Conservation (phyloP, 495 filamentous ascomycete species). For the Lepraria neglecta region DNA sequence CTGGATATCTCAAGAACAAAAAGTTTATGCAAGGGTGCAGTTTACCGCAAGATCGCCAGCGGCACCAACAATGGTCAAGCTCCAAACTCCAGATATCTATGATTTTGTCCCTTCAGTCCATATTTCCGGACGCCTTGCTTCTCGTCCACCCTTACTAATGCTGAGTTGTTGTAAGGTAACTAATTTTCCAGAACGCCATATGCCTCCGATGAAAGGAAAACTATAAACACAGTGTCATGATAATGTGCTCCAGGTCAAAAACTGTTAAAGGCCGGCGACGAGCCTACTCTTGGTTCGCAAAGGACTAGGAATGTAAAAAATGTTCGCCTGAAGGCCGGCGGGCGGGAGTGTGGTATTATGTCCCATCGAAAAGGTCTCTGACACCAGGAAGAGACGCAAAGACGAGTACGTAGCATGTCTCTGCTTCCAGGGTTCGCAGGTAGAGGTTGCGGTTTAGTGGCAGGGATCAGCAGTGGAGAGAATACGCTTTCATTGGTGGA, state of each 20-base stretch:
- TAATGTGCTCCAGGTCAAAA: background rate
- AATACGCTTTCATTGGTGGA: background rate
- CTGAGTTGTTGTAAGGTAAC: background rate
- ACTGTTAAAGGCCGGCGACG: background rate
- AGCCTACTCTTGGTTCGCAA: background rate
- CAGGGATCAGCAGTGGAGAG: background rate
- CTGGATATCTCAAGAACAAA: background rate
- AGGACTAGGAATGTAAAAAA: background rate
- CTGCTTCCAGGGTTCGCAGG: too few species aligned
- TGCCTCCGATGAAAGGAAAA: background rate
- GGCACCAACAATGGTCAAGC: background rate
- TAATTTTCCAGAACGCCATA: background rate
- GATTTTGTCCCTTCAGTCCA: conserved; percentile 9
- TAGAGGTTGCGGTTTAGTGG: too few species aligned
- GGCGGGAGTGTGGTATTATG: background rate
- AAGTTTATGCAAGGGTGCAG: background rate
- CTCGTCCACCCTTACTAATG: background rate
- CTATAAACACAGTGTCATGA: conserved; percentile 3
- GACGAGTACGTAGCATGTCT: background rate
- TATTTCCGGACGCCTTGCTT: conserved; percentile 3
- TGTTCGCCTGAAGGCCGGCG: too few species aligned
- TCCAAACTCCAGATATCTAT: conserved; percentile 5
- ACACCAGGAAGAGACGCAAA: background rate
- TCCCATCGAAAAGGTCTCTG: background rate
- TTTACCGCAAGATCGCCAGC: background rate